Percentiles rank a stretch among this genome's conserved stretches.
Conservation (phyloP, 768 basidiomycete genomes). For the Termitomyces sp. region DNA sequence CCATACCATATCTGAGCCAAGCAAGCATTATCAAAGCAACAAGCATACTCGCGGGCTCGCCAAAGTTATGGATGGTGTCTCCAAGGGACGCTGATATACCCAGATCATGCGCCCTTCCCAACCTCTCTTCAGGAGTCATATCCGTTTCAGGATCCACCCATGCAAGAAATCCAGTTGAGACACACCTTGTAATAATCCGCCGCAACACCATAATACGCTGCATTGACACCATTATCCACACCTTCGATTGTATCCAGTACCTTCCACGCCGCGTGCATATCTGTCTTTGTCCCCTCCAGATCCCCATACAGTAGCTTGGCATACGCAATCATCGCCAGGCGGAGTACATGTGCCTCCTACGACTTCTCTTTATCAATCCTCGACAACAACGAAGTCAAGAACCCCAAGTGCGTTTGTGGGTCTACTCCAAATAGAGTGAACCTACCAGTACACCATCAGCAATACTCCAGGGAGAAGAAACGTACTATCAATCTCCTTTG, state of each 20-base stretch:
- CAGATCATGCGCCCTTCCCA: slow-evolving; percentile 88
- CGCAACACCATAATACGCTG: slow-evolving; percentile 89
- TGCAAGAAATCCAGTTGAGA: slow-evolving; percentile 49
- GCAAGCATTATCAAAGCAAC: background rate
- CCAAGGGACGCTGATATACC: slow-evolving; percentile 89
- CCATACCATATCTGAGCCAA: background rate
- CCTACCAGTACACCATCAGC: slow-evolving; percentile 1
- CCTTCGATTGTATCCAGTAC: slow-evolving; percentile 67
- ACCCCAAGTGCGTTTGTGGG: slow-evolving; percentile 75
- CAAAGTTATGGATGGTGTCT: slow-evolving; percentile 98
- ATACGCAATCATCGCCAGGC: slow-evolving; percentile 86
- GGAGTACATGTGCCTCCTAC: slow-evolving; percentile 81
- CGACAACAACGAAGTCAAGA: slow-evolving; percentile 75
- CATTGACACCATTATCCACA: slow-evolving; percentile 83
- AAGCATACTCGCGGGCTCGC: slow-evolving; percentile 74
- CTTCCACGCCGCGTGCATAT: slow-evolving; percentile 83
- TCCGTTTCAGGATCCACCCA: slow-evolving; percentile 85
- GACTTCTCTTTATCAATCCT: slow-evolving; percentile 61
- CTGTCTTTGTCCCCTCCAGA: slow-evolving; percentile 80
- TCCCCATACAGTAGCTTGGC: slow-evolving; percentile 89
- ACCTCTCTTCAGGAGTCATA: slow-evolving; percentile 72
- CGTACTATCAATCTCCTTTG: slow-evolving; percentile 82
- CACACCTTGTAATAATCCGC: slow-evolving; percentile 94
- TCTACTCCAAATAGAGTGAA: slow-evolving; percentile 32
- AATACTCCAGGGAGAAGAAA: background rate